Evolutionary conservation across 306 rosid species (phyloP).

Genomic region (Malus sieversii): DNA sequence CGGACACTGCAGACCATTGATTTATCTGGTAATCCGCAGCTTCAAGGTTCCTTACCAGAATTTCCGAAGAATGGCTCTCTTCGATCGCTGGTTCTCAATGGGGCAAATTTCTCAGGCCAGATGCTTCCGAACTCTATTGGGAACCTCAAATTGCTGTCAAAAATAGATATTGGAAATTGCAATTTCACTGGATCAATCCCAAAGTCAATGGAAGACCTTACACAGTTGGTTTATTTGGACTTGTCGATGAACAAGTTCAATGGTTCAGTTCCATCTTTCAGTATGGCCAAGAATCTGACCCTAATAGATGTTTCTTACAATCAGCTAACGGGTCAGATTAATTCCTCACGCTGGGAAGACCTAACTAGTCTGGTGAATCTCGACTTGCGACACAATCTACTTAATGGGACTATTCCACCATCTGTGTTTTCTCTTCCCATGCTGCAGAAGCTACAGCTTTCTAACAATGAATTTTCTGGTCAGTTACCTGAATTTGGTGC

Average conservation of each 20-base stretch:
- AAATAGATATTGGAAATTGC: not conserved
- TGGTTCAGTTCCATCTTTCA: constrained; percentile 29
- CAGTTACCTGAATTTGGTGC: not conserved
- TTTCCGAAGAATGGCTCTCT: constrained; percentile 5
- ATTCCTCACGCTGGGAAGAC: constrained; percentile 15
- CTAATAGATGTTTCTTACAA: constrained; percentile 16
- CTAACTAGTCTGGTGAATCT: constrained; percentile 13
- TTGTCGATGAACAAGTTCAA: constrained; percentile 10
- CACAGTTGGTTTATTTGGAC: constrained; percentile 15
- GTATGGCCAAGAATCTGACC: constrained; percentile 11
- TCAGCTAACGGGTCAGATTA: constrained; percentile 6
- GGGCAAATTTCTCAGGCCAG: constrained; percentile 11
- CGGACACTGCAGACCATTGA: constrained; percentile 14
- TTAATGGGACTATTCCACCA: constrained; percentile 10
- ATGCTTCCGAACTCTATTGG: constrained; percentile 21
- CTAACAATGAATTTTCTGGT: constrained; percentile 14
- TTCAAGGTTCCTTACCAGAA: constrained; percentile 21
- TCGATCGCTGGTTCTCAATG: not conserved
- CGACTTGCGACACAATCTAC: constrained; percentile 20
- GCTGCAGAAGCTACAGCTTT: constrained; percentile 2
- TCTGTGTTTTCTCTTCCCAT: constrained; percentile 17
- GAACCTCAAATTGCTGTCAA: constrained; percentile 6
- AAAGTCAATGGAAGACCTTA: constrained; percentile 1
- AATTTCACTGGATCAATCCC: constrained; percentile 26
- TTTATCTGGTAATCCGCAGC: not conserved